Base-by-base conservation (phyloP, 2,329 filamentous ascomycete genomes). In the Aspergillus sp. region DNA sequence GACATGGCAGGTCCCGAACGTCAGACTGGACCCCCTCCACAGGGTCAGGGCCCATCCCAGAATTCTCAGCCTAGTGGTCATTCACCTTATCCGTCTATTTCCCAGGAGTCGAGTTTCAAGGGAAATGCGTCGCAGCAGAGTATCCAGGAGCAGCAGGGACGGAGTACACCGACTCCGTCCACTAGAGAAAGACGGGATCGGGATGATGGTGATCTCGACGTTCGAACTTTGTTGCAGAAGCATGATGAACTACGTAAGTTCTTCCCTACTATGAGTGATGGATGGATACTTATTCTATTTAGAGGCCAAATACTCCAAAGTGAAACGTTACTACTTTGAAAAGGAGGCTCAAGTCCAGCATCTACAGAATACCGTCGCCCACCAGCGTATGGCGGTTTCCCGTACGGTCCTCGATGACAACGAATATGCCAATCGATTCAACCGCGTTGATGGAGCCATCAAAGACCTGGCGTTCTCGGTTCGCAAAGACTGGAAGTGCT, bases 221-320 rank as follows among this genome's bases (percentile, higher is more conserved):
- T 72, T 59, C 65, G 63, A 51, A 61, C 69, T 52, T 67, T 72
- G 51, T 58, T 69, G 19, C 60, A 65, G 52, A 66, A 65, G 46
- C 61, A 72, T 56, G 69, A 72, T 56, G 71, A 69, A 58, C 58
- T 75, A 29, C 71, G 70, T 73, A 67, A 27, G 32, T 31, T 37
- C 27, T 35, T 19, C 27, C 33, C 6, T n/a, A 12, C 42, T 39
- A n/a, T 37, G 28, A 35, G 12, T 37, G 8, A 12, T 10, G 35
- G 33, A 43, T 39, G 48, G 13, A 45, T 26, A 32, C 37, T n/a
- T 43, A 40, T 7, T 32, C 7, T 12, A 47, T 46, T 41, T 51
- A 95, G 90, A 93, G 60, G 82, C 82, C 54, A 98, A 98, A 72
- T 98, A 98, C 66, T 94, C 94, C 66, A 95, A 96, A 63, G 91